Base-by-base conservation (phyloP, 2,329 filamentous ascomycete genomes). In the Phialemonium atrogriseum region DNA sequence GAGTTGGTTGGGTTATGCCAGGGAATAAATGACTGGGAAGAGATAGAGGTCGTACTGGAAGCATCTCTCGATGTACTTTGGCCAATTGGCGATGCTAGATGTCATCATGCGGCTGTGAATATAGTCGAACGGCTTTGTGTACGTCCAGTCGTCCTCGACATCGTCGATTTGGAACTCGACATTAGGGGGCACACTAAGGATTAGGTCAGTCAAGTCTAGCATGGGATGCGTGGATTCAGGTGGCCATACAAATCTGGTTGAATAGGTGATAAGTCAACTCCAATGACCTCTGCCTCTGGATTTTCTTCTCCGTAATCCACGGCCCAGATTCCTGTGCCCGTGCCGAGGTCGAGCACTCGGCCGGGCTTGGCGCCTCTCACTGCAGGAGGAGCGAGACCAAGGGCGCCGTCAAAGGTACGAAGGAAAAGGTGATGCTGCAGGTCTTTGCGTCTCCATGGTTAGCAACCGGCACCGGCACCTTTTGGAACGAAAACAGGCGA, bases 101-200 rank as follows among this genome's bases (percentile, higher is more conserved):
- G 24, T 7, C 24, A 25, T 25, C 7, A 14, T 7, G 8, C 24
- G 24, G n/a, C 24, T 8, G n/a, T 25, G 24, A 7, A 25, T 25
- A 14, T 25, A 25, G 24, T 25, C 24, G n/a, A 25, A 43, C 18
- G 30, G 31, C 19, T 39, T 27, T 18, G 14, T 23, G 28, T 30
- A 38, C 8, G 24, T 22, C 41, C 41, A 43, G 8, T 41, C 35
- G 11, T 40, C 39, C 14, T 41, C 41, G 18, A 36, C 31, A 14
- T 41, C 39, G 18, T 41, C 41, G 7, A 43, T 30, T 26, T 39
- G 33, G 9, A 43, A 41, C 9, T 33, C 34, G 33, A 36, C 39
- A 27, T 43, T 43, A n/a, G 37, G n/a, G 11, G 41, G 41, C 10
- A 39, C 25, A 25, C 36, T 35, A 10, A 12, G 28, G 4, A 7